These are phyloP conservation scores for Lactarius sanguifluus DNA, from an alignment of 768 basidiomycete genomes.

Conservation along the genomic window DNA sequence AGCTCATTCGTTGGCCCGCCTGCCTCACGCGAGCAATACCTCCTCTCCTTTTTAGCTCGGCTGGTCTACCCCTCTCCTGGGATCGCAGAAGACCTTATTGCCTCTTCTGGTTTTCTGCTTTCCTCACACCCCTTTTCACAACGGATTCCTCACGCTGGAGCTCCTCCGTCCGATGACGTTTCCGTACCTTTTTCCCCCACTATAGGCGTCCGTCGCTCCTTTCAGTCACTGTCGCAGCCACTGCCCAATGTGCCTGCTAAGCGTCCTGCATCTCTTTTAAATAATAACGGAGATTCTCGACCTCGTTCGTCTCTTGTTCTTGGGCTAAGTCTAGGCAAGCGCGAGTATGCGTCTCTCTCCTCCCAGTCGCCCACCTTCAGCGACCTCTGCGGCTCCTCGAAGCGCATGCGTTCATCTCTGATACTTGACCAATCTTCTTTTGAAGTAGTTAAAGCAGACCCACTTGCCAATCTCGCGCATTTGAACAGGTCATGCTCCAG, in stretches of 20 bases:
- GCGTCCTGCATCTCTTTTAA: constrained; percentile 12
- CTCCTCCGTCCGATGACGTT: constrained; percentile 2
- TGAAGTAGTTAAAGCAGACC: constrained; percentile 34
- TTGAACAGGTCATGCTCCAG: not conserved
- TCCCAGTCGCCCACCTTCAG: constrained; percentile 36
- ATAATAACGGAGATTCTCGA: constrained; percentile 9
- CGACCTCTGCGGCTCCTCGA: constrained; percentile 45
- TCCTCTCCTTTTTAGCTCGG: constrained; percentile 24
- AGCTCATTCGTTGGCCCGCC: constrained; percentile 16
- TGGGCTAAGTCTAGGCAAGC: constrained; percentile 16
- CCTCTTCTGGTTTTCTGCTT: constrained; percentile 7
- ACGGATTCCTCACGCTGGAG: not conserved
- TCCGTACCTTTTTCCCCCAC: constrained; percentile 1
- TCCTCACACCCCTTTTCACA: constrained; percentile 8
- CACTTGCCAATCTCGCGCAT: constrained; percentile 22
- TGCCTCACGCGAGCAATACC: constrained; percentile 25
- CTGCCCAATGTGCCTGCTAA: constrained; percentile 14
- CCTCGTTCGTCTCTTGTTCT: constrained; percentile 3
- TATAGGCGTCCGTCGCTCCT: not conserved
- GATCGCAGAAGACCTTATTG: not conserved
- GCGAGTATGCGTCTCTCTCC: constrained; percentile 16
- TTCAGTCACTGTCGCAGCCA: not conserved
- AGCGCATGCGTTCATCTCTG: constrained; percentile 45
- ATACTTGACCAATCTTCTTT: constrained; percentile 41
- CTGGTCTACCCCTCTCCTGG: constrained; percentile 20